A percentile compares a stretch with the other conserved stretches of the same genome.
Evolutionary conservation across 73 alveolate species (phyloP).

Genomic region (Paramecium biaurelia): DNA sequence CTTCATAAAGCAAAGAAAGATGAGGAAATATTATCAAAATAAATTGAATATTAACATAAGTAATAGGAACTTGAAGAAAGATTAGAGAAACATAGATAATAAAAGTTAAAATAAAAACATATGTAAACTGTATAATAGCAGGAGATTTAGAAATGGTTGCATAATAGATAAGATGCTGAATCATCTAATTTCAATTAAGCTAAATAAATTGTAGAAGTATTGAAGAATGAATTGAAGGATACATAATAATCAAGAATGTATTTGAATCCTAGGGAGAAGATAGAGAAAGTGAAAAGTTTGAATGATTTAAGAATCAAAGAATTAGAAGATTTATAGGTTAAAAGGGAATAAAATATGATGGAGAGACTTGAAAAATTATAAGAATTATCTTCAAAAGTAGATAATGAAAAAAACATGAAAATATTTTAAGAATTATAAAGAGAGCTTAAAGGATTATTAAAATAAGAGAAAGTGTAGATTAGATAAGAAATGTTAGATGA

Average conservation of each 20-base stretch:
- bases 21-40: neutral
- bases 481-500: neutral
- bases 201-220: neutral
- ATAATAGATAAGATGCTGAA: neutral
- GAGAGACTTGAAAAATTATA: neutral
- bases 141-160: conserved; percentile 16
- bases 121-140: neutral
- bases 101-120: neutral
- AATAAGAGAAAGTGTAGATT: conserved; percentile 3
- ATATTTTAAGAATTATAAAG: neutral
- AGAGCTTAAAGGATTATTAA: neutral
- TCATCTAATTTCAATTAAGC: neutral
- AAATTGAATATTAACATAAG: neutral
- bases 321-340: neutral
- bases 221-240: neutral
- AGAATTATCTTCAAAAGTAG: neutral
- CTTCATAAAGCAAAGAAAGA: neutral
- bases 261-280: neutral
- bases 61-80: conserved; percentile 2
- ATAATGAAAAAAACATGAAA: neutral
- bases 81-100: neutral
- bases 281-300: neutral
- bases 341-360: neutral
- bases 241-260: neutral
- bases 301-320: conserved; percentile 33